phyloP scores from a whole-genome alignment of 2,329 filamentous ascomycete species.

The Parastagonospora avenae region DNA sequence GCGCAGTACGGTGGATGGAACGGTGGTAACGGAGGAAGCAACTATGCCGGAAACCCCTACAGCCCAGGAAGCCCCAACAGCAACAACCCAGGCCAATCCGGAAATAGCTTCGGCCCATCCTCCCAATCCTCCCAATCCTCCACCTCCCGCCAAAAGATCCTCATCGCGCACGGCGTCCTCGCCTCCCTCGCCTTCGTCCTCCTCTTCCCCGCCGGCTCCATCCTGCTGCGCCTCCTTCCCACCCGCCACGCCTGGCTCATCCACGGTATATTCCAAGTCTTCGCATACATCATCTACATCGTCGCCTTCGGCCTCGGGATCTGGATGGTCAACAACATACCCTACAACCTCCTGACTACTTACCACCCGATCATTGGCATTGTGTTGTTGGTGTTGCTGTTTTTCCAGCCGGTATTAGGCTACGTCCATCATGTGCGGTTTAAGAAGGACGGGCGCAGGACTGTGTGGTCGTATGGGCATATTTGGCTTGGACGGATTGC shows the following conservation, averaged over 20 bases:
- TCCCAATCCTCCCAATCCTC: conserved; percentile 16
- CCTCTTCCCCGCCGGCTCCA: conserved; percentile 52
- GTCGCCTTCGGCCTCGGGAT: conserved; percentile 59
- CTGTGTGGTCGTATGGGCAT: conserved; percentile 55
- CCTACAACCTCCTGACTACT: conserved; percentile 31
- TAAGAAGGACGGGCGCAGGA: conserved; percentile 52
- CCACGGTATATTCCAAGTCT: conserved; percentile 54
- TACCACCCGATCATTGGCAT: conserved; percentile 61
- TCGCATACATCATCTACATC: conserved; percentile 55
- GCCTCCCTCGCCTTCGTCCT: conserved; percentile 51
- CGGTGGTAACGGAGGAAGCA: neutral
- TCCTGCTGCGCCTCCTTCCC: conserved; percentile 51
- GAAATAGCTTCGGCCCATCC: conserved; percentile 5
- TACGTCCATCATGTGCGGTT: conserved; percentile 58
- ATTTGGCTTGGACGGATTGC: conserved; percentile 60
- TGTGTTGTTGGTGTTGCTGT: conserved; percentile 55
- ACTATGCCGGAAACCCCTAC: neutral
- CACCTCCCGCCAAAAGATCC: conserved; percentile 11
- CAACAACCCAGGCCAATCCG: conserved; percentile 5
- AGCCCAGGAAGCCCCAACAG: conserved; percentile 7
- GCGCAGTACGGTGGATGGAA: conserved; percentile 15
- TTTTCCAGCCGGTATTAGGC: conserved; percentile 61
- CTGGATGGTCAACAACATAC: conserved; percentile 50
- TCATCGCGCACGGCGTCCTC: conserved; percentile 51
- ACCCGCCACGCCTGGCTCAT: conserved; percentile 49